Evolutionary conservation across 1,284 basidiomycete genomes (phyloP).

Genomic region (Phellinidium pouzarii): DNA sequence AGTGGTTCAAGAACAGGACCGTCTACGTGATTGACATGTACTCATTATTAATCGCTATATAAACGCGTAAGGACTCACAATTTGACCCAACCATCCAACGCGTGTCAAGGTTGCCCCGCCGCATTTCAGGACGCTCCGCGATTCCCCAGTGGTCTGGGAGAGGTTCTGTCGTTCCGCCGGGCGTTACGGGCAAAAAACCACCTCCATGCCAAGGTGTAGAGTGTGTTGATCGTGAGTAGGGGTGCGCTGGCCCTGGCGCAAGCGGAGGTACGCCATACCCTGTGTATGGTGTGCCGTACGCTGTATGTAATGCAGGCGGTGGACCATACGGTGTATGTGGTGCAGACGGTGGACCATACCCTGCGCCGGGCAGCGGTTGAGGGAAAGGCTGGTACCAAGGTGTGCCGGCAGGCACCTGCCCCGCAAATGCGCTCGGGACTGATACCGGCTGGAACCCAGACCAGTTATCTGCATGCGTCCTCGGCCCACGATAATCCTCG

Average conservation of each 20-base stretch:
- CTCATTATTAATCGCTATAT: background rate
- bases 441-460: background rate
- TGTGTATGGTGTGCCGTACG: background rate
- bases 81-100: slow-evolving; percentile 11
- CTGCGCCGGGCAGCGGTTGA: background rate
- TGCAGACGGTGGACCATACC: background rate
- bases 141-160: background rate
- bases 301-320: background rate
- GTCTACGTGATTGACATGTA: slow-evolving; percentile 40
- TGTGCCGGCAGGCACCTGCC: slow-evolving; percentile 2
- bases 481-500: slow-evolving; percentile 1
- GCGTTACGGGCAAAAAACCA: slow-evolving; percentile 11
- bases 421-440: background rate
- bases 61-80: slow-evolving; percentile 7
- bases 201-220: slow-evolving; percentile 15
- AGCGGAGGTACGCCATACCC: background rate
- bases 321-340: background rate
- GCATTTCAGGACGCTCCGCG: slow-evolving; percentile 3
- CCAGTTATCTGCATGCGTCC: background rate
- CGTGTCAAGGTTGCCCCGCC: slow-evolving; percentile 6
- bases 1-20: slow-evolving; percentile 66
- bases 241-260: background rate
- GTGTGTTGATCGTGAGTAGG: slow-evolving; percentile 3
- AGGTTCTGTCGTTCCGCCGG: background rate
- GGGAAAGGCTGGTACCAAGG: slow-evolving; percentile 1